Conservation (phyloP, 345 rosid species). For the Brassica napus region DNA sequence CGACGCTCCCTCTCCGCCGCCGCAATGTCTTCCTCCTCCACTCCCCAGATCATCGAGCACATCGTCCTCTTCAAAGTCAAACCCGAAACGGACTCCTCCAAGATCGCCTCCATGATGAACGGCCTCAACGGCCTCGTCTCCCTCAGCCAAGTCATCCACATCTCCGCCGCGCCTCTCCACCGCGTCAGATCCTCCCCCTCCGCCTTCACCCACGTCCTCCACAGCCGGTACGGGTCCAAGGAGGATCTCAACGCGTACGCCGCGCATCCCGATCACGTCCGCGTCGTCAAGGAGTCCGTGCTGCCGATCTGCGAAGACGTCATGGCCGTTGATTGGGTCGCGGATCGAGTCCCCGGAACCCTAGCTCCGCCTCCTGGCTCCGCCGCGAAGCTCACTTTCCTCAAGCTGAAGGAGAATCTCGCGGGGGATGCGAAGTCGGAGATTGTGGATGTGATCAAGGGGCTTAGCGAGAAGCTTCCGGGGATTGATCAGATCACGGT, state of each 20-base stretch:
- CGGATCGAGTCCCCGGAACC: conserved; percentile 43
- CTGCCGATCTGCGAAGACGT: conserved; percentile 75
- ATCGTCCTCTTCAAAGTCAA: conserved; percentile 89
- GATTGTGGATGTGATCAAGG: conserved; percentile 50
- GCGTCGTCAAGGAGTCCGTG: conserved; percentile 58
- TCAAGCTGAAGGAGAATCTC: conserved; percentile 60
- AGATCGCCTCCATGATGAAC: conserved; percentile 58
- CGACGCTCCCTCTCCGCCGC: conserved; percentile 37
- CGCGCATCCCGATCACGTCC: conserved; percentile 64
- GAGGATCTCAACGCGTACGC: conserved; percentile 59
- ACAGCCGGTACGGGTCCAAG: conserved; percentile 81
- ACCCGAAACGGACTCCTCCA: conserved; percentile 50
- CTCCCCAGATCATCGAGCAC: conserved; percentile 62
- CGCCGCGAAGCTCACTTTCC: conserved; percentile 52
- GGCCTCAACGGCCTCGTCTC: conserved; percentile 65
- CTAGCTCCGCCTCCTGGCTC: conserved; percentile 52
- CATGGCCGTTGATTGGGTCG: conserved; percentile 95
- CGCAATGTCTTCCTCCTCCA: conserved; percentile 34
- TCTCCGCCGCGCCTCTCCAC: conserved; percentile 66
- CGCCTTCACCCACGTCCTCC: conserved; percentile 86
- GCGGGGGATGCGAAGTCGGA: conserved; percentile 51
- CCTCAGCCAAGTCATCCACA: conserved; percentile 62
- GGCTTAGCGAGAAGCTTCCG: conserved; percentile 42
- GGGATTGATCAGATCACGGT: conserved; percentile 54
- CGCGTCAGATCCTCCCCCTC: conserved; percentile 47